Conservation (phyloP, 2,329 filamentous ascomycete species). For the Alternaria tenuissima region DNA sequence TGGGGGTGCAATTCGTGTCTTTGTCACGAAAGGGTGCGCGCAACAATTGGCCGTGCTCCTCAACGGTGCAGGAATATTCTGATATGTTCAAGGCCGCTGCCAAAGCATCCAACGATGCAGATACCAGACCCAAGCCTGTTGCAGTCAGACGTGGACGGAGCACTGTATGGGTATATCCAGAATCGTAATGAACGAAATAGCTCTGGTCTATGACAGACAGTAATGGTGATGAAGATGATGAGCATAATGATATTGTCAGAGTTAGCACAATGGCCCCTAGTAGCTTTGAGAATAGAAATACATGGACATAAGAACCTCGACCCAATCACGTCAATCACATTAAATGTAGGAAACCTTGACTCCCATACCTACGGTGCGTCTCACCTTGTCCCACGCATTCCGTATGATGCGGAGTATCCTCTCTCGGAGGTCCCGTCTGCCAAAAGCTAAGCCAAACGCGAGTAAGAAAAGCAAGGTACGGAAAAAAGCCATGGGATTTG, state of each 20-base stretch:
- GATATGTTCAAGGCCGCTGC: no score
- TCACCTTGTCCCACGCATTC: slow-evolving; percentile 80
- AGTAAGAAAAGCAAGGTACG: slow-evolving; percentile 79
- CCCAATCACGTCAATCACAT: slow-evolving; percentile 12
- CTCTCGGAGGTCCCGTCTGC: slow-evolving; percentile 77
- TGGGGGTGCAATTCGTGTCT: no score
- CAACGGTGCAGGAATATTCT: no score
- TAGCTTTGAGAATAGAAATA: slow-evolving; percentile 1
- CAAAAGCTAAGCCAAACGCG: slow-evolving; percentile 78
- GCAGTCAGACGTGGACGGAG: not conserved
- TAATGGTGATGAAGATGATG: not conserved
- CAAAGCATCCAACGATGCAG: no score
- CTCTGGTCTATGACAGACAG: not conserved
- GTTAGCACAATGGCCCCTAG: not conserved
- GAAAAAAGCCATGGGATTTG: slow-evolving; percentile 64
- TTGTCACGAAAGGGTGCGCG: no score
- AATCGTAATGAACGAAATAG: not conserved
- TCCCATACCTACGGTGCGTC: slow-evolving; percentile 90
- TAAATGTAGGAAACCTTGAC: slow-evolving; percentile 97
- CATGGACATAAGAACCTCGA: not conserved
- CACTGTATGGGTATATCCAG: not conserved
- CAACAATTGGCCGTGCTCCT: no score
- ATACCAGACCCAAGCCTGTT: not conserved
- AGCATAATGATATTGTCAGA: not conserved
- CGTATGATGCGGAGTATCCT: slow-evolving; percentile 73